Base-by-base conservation (phyloP, 2,329 filamentous ascomycete species). In the Penicillium fuscoglaucum region DNA sequence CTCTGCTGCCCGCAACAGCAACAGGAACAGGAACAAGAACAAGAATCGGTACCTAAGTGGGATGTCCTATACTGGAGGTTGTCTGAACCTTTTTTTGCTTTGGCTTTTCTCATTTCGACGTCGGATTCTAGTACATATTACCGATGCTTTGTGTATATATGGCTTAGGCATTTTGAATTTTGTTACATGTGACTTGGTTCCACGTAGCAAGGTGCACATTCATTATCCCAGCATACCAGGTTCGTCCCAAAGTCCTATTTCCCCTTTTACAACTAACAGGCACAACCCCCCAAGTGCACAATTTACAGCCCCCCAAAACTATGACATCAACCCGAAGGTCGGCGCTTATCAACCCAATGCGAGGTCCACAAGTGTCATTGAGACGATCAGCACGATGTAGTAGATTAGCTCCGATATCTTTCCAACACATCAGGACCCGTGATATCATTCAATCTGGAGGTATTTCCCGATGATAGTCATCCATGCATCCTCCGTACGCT, bases 141-240 rank as follows among this genome's bases (percentile, higher is more conserved):
- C 10, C 10, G n/a, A 57, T 45, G 44, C 56, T 39, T 39, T 43
- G 33, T 45, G 37, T 55, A 54, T 31, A 50, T 55, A 55, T 33
- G 45, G 15, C 29, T 43, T 52, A 45, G 39, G 54, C 31, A 45
- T 56, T 39, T 24, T 52, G 47, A 56, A 31, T 39, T 19, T 21
- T 29, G 47, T 56, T 52, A 19, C 19, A 52, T 41, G 31, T 28
- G 39, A 52, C 51, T 46, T 54, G 33, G 31, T 45, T 33, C n/a
- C 8, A 28, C 21, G 39, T 48, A 48, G 43, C 41, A 47, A 33
- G 9, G 5, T n/a, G 12, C 33, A 17, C 6, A 13, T 39, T 24
- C 13, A 26, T 48, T 29, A 50, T 39, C 15, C n/a, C 26, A 50
- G 39, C 28, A 52, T 33, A 12, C 10, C 21, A 28, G 21, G 24